A percentile compares a stretch with the other conserved stretches of the same genome.
Conservation (phyloP, 108 stramenopile genomes). For the Skeletonema marinoi region DNA sequence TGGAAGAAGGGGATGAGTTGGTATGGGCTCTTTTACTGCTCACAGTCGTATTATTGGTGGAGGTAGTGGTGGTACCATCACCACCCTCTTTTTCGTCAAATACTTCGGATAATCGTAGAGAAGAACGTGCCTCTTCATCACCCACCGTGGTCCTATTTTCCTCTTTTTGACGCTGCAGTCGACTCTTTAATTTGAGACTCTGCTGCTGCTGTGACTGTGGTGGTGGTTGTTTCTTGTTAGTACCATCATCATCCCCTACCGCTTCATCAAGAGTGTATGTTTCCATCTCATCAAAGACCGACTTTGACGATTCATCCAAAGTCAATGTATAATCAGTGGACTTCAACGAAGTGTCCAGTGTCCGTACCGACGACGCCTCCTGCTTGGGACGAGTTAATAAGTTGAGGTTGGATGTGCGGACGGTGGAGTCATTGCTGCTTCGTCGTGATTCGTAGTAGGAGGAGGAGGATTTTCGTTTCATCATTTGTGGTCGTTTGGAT, state of each 20-base stretch:
- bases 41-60: too few relatives aligned
- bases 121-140: not conserved
- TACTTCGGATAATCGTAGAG: not conserved
- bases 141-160: not conserved
- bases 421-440: not conserved
- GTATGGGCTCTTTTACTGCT: not conserved
- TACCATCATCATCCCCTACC: too few relatives aligned
- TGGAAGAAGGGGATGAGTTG: not conserved
- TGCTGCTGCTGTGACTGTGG: not conserved
- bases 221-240: not conserved
- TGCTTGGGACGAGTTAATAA: too few relatives aligned
- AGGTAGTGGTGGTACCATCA: too few relatives aligned
- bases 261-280: too few relatives aligned
- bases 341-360: not conserved
- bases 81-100: too few relatives aligned
- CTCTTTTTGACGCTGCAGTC: not conserved
- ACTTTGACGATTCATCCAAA: too few relatives aligned
- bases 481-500: too few relatives aligned
- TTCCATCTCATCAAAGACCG: too few relatives aligned
- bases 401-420: not conserved
- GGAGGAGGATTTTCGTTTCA: not conserved
- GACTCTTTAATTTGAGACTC: not conserved
- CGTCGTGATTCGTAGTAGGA: not conserved
- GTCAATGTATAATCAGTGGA: too few relatives aligned
- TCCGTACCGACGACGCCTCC: not conserved